Percentiles rank a stretch among this genome's conserved stretches.
Evolutionary conservation across 345 rosid genomes (phyloP).

Genomic region (Murraya koenigii): DNA sequence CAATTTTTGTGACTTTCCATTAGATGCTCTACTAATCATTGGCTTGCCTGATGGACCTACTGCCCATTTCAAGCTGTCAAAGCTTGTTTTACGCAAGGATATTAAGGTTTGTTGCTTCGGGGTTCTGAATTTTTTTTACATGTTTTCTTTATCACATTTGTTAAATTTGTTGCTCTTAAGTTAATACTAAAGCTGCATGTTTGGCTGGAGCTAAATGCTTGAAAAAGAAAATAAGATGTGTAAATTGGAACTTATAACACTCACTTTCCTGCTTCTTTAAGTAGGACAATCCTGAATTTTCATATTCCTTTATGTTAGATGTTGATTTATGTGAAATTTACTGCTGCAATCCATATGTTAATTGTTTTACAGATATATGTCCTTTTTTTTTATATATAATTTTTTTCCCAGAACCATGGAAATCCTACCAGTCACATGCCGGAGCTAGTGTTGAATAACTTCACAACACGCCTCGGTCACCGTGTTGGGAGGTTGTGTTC

Average conservation of each 20-base stretch:
- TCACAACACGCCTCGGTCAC: constrained; percentile 87
- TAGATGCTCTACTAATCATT: constrained; percentile 80
- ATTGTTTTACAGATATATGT: background rate
- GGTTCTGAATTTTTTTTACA: background rate
- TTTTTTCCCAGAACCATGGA: constrained; percentile 68
- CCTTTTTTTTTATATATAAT: background rate
- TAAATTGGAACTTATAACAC: background rate
- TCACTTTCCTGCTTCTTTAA: background rate
- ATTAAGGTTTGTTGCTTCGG: constrained; percentile 56
- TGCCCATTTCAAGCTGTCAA: constrained; percentile 90
- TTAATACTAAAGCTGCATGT: background rate
- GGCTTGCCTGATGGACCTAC: constrained; percentile 95
- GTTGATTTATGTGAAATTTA: background rate
- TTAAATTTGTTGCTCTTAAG: background rate
- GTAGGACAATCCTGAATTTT: background rate
- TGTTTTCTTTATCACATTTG: background rate
- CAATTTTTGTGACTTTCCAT: constrained; percentile 1
- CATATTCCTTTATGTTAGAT: background rate
- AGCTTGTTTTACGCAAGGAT: constrained; percentile 79
- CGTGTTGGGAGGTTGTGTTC: constrained; percentile 75
- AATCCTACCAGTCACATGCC: constrained; percentile 91
- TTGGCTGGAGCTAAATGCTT: background rate
- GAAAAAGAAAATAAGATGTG: background rate
- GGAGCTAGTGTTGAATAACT: constrained; percentile 81
- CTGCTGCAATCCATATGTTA: background rate